A percentile compares a stretch with the other conserved stretches of the same genome.
Conservation (phyloP, 2,329 filamentous ascomycete genomes). For the Grosmannia huntii region DNA sequence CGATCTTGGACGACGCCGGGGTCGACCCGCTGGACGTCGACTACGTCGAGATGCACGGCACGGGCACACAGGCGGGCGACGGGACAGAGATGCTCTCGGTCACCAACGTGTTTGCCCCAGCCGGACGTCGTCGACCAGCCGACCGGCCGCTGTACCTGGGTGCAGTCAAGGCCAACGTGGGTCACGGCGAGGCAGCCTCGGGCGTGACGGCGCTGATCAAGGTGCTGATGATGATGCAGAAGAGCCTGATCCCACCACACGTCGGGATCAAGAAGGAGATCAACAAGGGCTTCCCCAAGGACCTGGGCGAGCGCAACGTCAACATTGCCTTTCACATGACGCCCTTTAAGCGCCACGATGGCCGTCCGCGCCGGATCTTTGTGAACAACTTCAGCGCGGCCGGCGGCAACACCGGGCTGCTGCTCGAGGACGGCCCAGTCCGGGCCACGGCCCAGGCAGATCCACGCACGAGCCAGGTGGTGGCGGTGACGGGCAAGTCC, state of each 20-base stretch:
- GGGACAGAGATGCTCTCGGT: conserved; percentile 73
- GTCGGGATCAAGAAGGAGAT: conserved; percentile 53
- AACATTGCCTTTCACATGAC: conserved; percentile 43
- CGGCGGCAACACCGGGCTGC: conserved; percentile 56
- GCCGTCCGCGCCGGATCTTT: conserved; percentile 34
- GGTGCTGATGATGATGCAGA: conserved; percentile 51
- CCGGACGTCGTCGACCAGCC: conserved; percentile 29
- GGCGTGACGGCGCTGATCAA: conserved; percentile 52
- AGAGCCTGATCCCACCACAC: conserved; percentile 51
- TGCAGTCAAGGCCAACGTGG: conserved; percentile 51
- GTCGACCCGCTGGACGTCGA: conserved; percentile 65
- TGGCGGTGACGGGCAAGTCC: conserved; percentile 45
- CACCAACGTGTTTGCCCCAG: conserved; percentile 38
- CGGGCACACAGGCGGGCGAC: conserved; percentile 76
- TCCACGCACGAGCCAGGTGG: conserved; percentile 41
- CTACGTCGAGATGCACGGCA: conserved; percentile 85
- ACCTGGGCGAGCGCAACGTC: conserved; percentile 43
- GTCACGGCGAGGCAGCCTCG: conserved; percentile 49
- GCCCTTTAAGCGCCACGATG: conserved; percentile 34
- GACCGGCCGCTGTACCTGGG: conserved; percentile 48
- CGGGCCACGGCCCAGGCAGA: conserved; percentile 25
- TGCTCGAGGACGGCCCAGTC: conserved; percentile 48
- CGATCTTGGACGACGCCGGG: conserved; percentile 58
- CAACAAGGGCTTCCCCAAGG: conserved; percentile 45
- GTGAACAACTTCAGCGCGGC: conserved; percentile 62